Conservation (phyloP, 371 early-diverging fungal genomes). For the Rhizopus arrhizus region DNA sequence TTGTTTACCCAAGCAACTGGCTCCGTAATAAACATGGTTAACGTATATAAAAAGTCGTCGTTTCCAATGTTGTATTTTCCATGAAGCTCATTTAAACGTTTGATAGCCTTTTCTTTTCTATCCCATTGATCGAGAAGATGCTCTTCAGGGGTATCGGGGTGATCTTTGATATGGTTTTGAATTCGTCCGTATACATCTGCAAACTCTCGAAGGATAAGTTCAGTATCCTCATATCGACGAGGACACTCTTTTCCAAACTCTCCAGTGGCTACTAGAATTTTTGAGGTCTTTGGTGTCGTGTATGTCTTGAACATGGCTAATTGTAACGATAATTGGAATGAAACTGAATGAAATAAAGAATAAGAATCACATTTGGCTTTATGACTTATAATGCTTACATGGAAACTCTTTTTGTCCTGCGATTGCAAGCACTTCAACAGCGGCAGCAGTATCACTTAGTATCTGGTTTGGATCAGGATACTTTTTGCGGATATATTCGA, state of each 20-base stretch:
- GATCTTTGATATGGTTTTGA: conserved; percentile 14
- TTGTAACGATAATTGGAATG: conserved; percentile 24
- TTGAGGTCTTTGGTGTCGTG: conserved; percentile 47
- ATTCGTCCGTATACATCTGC: conserved; percentile 29
- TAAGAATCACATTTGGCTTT: conserved; percentile 39
- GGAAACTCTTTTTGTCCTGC: conserved; percentile 47
- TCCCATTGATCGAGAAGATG: conserved; percentile 21
- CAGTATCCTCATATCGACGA: conserved; percentile 49
- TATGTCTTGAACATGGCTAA: conserved; percentile 52
- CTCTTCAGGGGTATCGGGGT: conserved; percentile 14
- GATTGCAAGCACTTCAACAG: conserved; percentile 29
- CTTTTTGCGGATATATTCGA: conserved; percentile 30
- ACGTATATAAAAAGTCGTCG: conserved; percentile 46
- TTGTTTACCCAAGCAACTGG: conserved; percentile 39
- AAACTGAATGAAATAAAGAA: conserved; percentile 24
- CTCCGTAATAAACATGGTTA: conserved; percentile 42
- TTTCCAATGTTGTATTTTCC: conserved; percentile 45
- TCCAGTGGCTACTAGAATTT: conserved; percentile 39
- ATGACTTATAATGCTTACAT: conserved; percentile 33
- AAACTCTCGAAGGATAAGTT: conserved; percentile 35
- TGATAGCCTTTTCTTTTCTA: conserved; percentile 26
- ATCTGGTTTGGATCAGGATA: conserved; percentile 54
- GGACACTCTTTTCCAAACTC: conserved; percentile 30
- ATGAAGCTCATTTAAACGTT: conserved; percentile 54
- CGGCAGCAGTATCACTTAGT: conserved; percentile 31